Conservation (phyloP, 768 basidiomycete species). For the Amanita inopinata region DNA sequence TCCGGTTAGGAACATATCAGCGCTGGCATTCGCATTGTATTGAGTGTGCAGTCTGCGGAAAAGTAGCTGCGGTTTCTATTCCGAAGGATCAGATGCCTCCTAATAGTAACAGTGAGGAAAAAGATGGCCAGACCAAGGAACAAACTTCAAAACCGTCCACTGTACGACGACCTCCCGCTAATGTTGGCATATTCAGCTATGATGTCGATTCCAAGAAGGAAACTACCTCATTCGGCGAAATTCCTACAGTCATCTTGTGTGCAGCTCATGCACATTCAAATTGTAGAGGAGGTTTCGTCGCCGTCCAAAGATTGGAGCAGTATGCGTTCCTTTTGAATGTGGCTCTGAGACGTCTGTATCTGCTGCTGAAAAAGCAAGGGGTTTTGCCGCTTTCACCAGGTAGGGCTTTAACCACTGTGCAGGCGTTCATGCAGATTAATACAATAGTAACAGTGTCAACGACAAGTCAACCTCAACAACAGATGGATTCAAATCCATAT, state of each 20-base stretch:
- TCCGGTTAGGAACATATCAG: slow-evolving; percentile 89
- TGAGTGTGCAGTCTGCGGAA: slow-evolving; percentile 76
- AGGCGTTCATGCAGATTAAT: background rate
- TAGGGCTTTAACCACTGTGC: too few species aligned
- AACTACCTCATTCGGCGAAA: slow-evolving; percentile 58
- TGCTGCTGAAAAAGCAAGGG: slow-evolving; percentile 79
- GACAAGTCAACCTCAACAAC: slow-evolving; percentile 19
- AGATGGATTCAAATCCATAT: slow-evolving; percentile 63
- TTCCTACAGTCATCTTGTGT: slow-evolving; percentile 70
- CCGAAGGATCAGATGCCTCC: slow-evolving; percentile 42
- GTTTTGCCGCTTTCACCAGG: slow-evolving; percentile 79
- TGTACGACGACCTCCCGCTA: slow-evolving; percentile 68
- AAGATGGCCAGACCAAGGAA: slow-evolving; percentile 27
- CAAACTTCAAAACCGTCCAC: slow-evolving; percentile 52
- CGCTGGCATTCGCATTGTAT: slow-evolving; percentile 95
- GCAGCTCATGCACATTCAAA: slow-evolving; percentile 61
- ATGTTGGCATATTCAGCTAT: slow-evolving; percentile 71
- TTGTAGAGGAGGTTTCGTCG: slow-evolving; percentile 73
- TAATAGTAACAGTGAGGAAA: slow-evolving; percentile 41
- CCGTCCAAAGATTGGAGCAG: slow-evolving; percentile 91
- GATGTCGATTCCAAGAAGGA: slow-evolving; percentile 64
- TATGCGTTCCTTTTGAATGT: slow-evolving; percentile 97
- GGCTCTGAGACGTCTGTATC: slow-evolving; percentile 83
- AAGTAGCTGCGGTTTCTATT: slow-evolving; percentile 53
- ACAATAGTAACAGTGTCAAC: slow-evolving; percentile 17